Evolutionary conservation across 352 stramenopile genomes (phyloP).

Genomic region (Pythium dissotocum): DNA sequence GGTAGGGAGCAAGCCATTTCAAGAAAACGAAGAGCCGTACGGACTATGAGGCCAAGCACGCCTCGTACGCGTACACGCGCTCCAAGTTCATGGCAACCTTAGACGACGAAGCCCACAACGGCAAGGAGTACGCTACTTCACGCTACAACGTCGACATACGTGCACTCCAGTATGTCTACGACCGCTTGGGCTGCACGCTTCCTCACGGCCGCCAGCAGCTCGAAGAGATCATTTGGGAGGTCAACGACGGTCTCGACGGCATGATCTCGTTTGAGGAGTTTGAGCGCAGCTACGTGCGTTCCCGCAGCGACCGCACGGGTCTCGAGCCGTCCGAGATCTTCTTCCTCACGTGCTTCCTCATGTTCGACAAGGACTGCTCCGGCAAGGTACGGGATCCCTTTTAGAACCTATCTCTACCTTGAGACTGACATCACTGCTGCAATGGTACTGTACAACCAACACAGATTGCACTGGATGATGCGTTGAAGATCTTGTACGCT

Average conservation of each 20-base stretch:
- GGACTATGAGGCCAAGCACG: constrained; percentile 44
- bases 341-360: constrained; percentile 84
- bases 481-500: constrained; percentile 71
- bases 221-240: constrained; percentile 79
- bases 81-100: constrained; percentile 48
- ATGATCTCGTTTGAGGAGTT: constrained; percentile 77
- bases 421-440: background rate
- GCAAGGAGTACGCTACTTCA: constrained; percentile 50
- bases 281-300: constrained; percentile 67
- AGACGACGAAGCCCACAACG: constrained; percentile 58
- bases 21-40: constrained; percentile 26
- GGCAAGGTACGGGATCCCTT: constrained; percentile 42
- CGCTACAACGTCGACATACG: constrained; percentile 57
- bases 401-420: background rate
- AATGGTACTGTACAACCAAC: background rate
- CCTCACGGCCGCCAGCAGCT: constrained; percentile 44
- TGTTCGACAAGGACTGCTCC: constrained; percentile 75
- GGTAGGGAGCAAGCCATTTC: background rate
- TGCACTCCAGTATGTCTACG: constrained; percentile 51
- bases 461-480: constrained; percentile 75
- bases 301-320: constrained; percentile 58
- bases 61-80: constrained; percentile 41
- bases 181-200: constrained; percentile 50
- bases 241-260: constrained; percentile 79
- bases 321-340: constrained; percentile 77